Base-by-base conservation (phyloP, 2,329 filamentous ascomycete genomes). In the Ceratocystis ficicola region DNA sequence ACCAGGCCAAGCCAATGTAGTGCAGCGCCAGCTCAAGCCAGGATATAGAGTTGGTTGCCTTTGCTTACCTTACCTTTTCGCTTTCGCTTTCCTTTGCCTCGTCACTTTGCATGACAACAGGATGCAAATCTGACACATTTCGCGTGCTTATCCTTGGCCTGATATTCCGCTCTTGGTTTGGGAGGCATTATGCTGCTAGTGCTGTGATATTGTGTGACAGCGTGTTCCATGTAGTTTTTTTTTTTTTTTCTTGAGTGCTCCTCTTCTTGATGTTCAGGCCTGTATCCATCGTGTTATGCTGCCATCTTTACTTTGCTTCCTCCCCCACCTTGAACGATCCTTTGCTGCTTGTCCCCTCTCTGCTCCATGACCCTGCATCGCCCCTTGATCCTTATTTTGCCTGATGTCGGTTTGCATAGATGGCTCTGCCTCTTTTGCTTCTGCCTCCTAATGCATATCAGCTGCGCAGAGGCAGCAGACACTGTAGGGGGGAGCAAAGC, bases 281-380 rank as follows among this genome's bases (percentile, higher is more conserved):
- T 28, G 8, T 28, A 17, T 15, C 30, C 5, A 7, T 57, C 25
- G 7, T 57, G 22, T 57, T 32, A 17, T 17, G 10, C 25, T 30
- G 22, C 50, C 65, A 20, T 30, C 50, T 12, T 41, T 66, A 32
- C 25, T 61, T 68, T 62, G 48, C 48, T 50, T 12, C 62, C 68
- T 67, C 65, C 65, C 67, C 50, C 62, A 60, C 68, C 63, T 62
- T 65, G 68, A 67, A 68, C 66, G 67, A 67, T 66, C 64, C 65
- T 70, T 68, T 66, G 67, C 52, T 46, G 30, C 30, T 50, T 50
- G 48, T 50, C 48, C 48, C 48, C 20, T 20, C 46, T 48, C 46
- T 48, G 60, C 60, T 59, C 52, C 66, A 36, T 28, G 65, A 59
- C 52, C 66, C 50, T 30, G 67, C 63, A 25, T 59, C 69, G 66